Conservation (phyloP, 208 protist genomes). For the Tetramitus jugosus region DNA sequence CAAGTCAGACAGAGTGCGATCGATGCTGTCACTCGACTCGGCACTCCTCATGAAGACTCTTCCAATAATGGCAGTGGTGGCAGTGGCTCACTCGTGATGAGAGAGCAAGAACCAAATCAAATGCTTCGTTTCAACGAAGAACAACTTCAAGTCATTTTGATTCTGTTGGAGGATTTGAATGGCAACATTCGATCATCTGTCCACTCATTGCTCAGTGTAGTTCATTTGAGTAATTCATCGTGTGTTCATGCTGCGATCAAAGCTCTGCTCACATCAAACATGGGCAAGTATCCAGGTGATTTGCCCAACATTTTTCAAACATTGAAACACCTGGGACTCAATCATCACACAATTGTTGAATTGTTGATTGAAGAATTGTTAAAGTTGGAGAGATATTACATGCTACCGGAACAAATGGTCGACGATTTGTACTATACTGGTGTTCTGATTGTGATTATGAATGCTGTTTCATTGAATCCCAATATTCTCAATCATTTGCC, state of each 20-base stretch:
- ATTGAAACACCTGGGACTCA: background rate
- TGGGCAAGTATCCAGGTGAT: too few species aligned
- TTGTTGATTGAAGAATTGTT: constrained; percentile 14
- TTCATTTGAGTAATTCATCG: too few species aligned
- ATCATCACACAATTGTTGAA: background rate
- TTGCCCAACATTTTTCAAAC: background rate
- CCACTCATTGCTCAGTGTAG: too few species aligned
- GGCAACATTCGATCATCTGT: too few species aligned
- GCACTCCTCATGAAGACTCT: too few species aligned
- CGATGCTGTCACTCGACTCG: background rate
- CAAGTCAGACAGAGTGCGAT: background rate
- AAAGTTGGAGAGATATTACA: background rate
- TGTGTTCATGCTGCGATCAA: too few species aligned
- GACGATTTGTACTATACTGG: background rate
- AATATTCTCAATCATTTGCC: background rate
- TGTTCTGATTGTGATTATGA: background rate
- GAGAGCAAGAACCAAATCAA: too few species aligned
- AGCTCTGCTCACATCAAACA: too few species aligned
- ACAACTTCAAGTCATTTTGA: background rate
- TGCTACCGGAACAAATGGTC: background rate
- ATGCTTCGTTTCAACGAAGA: background rate
- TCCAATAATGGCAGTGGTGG: too few species aligned
- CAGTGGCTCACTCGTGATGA: too few species aligned
- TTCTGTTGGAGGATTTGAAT: background rate
- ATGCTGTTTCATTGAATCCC: background rate